Evolutionary conservation across 2,329 filamentous ascomycete species (phyloP).

Genomic region (Plectosphaerella plurivora): DNA sequence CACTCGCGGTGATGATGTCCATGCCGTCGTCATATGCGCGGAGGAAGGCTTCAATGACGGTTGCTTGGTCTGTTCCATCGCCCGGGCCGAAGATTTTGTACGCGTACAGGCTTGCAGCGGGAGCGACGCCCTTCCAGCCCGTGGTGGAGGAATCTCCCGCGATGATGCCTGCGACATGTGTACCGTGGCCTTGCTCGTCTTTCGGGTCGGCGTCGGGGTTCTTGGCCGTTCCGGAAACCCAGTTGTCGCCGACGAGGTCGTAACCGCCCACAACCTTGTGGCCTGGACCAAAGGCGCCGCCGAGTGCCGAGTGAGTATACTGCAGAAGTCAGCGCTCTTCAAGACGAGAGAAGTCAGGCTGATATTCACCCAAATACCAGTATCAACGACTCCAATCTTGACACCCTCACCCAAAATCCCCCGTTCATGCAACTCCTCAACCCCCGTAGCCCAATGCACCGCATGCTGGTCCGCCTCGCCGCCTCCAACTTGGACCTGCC

Average conservation of each 20-base stretch:
- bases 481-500: neutral
- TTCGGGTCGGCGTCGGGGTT: constrained; percentile 27
- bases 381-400: constrained; percentile 15
- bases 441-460: constrained; percentile 14
- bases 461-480: neutral
- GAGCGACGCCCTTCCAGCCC: constrained; percentile 17
- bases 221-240: constrained; percentile 18
- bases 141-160: constrained; percentile 15
- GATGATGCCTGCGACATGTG: constrained; percentile 25
- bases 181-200: constrained; percentile 21
- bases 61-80: constrained; percentile 8
- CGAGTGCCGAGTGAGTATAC: constrained; percentile 23
- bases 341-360: neutral
- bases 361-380: constrained; percentile 11
- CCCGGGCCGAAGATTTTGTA: constrained; percentile 19
- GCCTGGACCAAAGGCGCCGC: constrained; percentile 41
- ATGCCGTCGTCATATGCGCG: constrained; percentile 10
- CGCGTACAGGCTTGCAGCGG: constrained; percentile 13
- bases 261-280: constrained; percentile 37
- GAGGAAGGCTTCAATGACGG: constrained; percentile 6
- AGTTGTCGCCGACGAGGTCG: constrained; percentile 36
- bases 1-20: constrained; percentile 21
- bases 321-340: neutral
- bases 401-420: constrained; percentile 14
- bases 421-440: constrained; percentile 9